Evolutionary conservation across 192 early-diverging fungal genomes (phyloP), one percentile per base, ranked within the genome.

Genomic region (Dimargaris cristalligena): DNA sequence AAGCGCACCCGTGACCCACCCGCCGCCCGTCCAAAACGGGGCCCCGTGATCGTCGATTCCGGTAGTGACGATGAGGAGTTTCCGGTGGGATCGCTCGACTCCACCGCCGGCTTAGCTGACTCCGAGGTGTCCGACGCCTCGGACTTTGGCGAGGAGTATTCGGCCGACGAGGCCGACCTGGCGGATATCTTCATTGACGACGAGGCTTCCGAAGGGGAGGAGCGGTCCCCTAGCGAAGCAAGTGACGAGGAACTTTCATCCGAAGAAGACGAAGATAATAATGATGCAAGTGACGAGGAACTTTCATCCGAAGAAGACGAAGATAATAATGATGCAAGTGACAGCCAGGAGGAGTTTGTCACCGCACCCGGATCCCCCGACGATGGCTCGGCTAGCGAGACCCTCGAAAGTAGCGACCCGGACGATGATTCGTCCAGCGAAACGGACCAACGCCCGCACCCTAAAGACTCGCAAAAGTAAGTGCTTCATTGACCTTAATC

Each of bases 81-180:
- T 47, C 64, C 66, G 2, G 64, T 62, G 61, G 63, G 20, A 9
- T n/a, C 47, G 10, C 4, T 48, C 23, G 47, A 6, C 10, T 9
- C 14, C 47, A 25, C 58, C 2, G 61, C 47, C 29, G n/a, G n/a
- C n/a, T n/a, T n/a, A n/a, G n/a, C n/a, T n/a, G 74, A 69, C 49
- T 68, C 71, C 48, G 74, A 75, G 46, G 71, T 75, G 61, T 74
- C 74, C 32, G 75, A 72, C 14, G 75, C 74, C 18, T 74, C 72
- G 64, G 68, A 74, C 25, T 66, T 67, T 26, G 44, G 52, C 8
- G 68, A 63, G 20, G 60, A 52, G 11, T 65, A 68, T 18, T 64
- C 66, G 29, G 71, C 63, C 55, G 59, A 63, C 34, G 47, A 48
- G 22, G 47, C 14, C 4, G 47, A 48, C 23, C 23, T 48, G n/a